Evolutionary conservation across 768 basidiomycete genomes (phyloP), one percentile per base, ranked within the genome.

Genomic region (Leucocoprinus leucothites): DNA sequence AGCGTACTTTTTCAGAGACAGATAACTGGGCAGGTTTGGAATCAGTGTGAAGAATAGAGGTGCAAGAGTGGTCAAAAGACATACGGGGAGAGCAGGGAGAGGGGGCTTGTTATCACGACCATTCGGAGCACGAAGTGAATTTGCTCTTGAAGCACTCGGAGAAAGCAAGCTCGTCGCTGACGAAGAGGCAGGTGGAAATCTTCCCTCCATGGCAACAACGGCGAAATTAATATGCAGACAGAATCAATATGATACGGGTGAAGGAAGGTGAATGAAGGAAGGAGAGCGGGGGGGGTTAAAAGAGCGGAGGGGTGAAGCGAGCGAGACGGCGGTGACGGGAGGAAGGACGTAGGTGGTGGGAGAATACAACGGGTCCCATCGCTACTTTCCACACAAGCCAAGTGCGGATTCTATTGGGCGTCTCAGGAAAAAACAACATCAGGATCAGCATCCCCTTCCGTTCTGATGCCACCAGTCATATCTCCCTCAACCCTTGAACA

Each of bases 1-100:
- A 35, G 53, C 48, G 48, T 57, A 66, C 69, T 63, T 70, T 67
- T n/a, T 68, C 66, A n/a, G 64, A 57, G 26, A 68, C 58, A 25
- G 63, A 68, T n/a, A 50, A 26, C 58, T 60, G n/a, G 31, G 3
- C n/a, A 28, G 36, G 3, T 18, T n/a, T 31, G 31, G 31, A 5
- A 31, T 31, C 11, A 31, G 31, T 11, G 31, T 11, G 31, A 31
- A 5, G 11, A 31, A 31, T 11, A 11, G 6, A 31, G 31, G 31
- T 31, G 11, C 6, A 31, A 5, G 31, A 11, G 31, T n/a, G n/a
- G n/a, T n/a, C n/a, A n/a, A n/a, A n/a, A n/a, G 22, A 22, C 59
- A 22, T 44, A 64, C 63, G 24, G 57, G 60, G 45, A 61, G 58
- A 21, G 54, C 52, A 45, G 42, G 51, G 52, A 58, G 36, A 48